Evolutionary conservation across 768 basidiomycete species (phyloP).

Genomic region (Trametes punicea): DNA sequence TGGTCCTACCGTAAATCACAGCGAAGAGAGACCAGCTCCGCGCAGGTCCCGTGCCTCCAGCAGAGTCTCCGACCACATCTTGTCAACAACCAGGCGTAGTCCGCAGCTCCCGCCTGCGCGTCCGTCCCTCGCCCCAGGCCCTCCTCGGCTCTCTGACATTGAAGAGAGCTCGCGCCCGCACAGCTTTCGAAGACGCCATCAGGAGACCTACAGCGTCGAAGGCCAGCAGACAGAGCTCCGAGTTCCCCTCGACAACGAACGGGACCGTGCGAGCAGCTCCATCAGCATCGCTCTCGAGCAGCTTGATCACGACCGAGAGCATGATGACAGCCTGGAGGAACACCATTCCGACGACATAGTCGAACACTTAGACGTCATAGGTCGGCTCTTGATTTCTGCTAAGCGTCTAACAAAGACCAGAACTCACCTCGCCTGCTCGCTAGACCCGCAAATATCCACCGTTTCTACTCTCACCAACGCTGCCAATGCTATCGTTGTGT

Average conservation of each 20-base stretch:
- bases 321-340: conserved; percentile 25
- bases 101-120: not conserved
- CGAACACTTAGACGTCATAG: conserved; percentile 80
- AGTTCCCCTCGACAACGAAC: conserved; percentile 32
- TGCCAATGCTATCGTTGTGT: conserved; percentile 77
- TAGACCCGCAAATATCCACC: conserved; percentile 73
- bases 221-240: conserved; percentile 42
- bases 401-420: not conserved
- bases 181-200: not conserved
- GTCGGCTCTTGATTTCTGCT: conserved; percentile 33
- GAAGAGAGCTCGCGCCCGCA: conserved; percentile 1
- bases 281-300: conserved; percentile 29
- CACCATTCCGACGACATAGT: conserved; percentile 78
- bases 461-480: conserved; percentile 76
- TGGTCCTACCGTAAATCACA: not conserved
- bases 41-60: conserved; percentile 18
- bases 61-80: conserved; percentile 26
- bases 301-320: conserved; percentile 6
- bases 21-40: not conserved
- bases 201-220: conserved; percentile 34
- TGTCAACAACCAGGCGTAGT: conserved; percentile 8
- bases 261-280: conserved; percentile 46
- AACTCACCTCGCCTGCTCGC: too few species aligned
- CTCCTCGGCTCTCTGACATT: not conserved
- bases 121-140: not conserved